Conservation (phyloP, 2,329 filamentous ascomycete species). For the Thielaviopsis cerberus region DNA sequence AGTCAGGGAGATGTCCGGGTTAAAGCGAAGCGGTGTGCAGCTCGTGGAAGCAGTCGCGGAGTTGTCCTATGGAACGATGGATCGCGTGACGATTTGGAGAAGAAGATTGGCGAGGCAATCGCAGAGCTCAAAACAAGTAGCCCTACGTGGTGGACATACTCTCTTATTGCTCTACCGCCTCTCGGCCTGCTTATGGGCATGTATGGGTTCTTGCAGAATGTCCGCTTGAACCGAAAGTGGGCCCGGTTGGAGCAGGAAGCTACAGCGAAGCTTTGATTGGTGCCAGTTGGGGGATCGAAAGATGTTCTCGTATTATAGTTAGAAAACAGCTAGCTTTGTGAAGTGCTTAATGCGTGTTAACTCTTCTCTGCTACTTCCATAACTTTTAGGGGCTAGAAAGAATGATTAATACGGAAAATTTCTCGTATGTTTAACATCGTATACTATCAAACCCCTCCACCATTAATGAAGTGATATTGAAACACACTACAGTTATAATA, state of each 20-base stretch:
- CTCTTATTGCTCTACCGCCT: conserved; percentile 52
- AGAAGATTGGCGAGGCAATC: conserved; percentile 49
- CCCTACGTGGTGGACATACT: conserved; percentile 70
- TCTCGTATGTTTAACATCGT: no score
- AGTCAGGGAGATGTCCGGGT: conserved; percentile 74
- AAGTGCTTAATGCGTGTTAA: no score
- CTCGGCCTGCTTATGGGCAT: conserved; percentile 48
- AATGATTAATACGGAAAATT: no score
- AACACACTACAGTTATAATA: no score
- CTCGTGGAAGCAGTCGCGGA: conserved; percentile 44
- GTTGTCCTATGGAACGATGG: conserved; percentile 86
- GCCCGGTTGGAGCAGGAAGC: conserved; percentile 34
- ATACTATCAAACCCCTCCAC: no score
- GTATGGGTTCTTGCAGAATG: conserved; percentile 58
- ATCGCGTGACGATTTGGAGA: conserved; percentile 47
- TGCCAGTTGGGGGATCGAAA: conserved; percentile 16
- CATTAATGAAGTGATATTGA: no score
- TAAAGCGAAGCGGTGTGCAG: conserved; percentile 61
- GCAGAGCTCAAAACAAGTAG: conserved; percentile 40
- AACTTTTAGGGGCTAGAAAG: neutral
- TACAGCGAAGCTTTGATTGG: conserved; percentile 24
- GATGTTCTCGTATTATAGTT: neutral
- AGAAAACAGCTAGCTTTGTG: no score
- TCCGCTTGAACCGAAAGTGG: conserved; percentile 51
- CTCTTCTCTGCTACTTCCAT: neutral